phyloP scores from a whole-genome alignment of 1,139 yeast genomes.

The Suhomyces terraborum region DNA sequence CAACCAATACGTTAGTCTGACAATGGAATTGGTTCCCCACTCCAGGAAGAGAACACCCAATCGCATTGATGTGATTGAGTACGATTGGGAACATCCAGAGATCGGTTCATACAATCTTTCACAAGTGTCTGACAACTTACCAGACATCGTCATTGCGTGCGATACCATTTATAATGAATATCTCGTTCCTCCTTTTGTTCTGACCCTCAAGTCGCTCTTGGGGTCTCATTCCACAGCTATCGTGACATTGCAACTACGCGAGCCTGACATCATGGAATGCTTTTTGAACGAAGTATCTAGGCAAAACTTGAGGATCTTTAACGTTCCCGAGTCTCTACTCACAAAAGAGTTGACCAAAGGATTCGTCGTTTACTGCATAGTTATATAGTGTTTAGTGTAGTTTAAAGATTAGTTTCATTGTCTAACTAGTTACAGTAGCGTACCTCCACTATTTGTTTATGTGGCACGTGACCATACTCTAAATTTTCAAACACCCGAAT shows the following conservation, averaged over 20 bases:
- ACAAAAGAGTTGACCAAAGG: constrained; percentile 38
- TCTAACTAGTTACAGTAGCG: neutral
- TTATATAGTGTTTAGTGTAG: too few species aligned
- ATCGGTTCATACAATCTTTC: constrained; percentile 30
- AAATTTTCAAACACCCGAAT: constrained; percentile 9
- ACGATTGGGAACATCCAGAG: constrained; percentile 65
- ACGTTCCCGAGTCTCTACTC: constrained; percentile 32
- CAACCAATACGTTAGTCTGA: constrained; percentile 20
- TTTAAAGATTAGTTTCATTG: too few species aligned
- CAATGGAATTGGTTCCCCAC: constrained; percentile 3
- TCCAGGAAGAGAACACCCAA: constrained; percentile 4
- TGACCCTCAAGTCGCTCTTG: constrained; percentile 41
- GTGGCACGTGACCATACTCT: constrained; percentile 7
- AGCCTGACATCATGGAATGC: constrained; percentile 50
- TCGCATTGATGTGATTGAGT: constrained; percentile 48
- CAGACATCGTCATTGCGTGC: constrained; percentile 60
- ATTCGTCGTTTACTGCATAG: constrained; percentile 46
- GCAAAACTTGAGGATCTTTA: constrained; percentile 23
- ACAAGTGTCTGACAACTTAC: constrained; percentile 16
- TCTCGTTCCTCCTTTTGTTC: constrained; percentile 53
- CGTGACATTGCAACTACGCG: constrained; percentile 59
- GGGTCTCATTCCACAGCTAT: constrained; percentile 38
- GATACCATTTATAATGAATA: constrained; percentile 73
- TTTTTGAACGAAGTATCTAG: constrained; percentile 40
- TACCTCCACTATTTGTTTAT: neutral